Conservation (phyloP, 768 basidiomycete genomes). For the Gyrodon lividus region DNA sequence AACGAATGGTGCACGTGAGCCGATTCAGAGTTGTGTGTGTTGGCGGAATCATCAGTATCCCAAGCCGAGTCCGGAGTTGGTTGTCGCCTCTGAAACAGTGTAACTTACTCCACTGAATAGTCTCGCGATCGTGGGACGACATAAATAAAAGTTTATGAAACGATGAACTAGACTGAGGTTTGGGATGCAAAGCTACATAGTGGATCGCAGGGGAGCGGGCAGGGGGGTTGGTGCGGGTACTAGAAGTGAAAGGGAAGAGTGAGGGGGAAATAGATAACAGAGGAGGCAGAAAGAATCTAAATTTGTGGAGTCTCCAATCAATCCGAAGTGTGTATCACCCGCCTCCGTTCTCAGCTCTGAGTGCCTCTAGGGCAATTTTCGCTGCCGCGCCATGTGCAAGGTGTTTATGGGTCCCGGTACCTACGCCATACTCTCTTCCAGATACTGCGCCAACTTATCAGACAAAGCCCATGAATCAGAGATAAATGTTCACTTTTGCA, state of each 20-base stretch:
- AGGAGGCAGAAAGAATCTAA: background rate
- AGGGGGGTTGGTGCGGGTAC: background rate
- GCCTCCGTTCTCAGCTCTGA: slow-evolving; percentile 28
- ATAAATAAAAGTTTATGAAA: slow-evolving; percentile 13
- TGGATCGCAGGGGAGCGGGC: background rate
- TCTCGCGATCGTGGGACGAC: background rate
- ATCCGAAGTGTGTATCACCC: slow-evolving; percentile 7
- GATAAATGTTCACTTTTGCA: slow-evolving; percentile 52
- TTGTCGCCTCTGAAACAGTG: background rate
- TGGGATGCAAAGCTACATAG: slow-evolving; percentile 8
- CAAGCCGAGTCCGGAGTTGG: background rate
- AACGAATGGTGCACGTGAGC: slow-evolving; percentile 11
- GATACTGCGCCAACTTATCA: slow-evolving; percentile 41
- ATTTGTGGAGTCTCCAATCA: background rate
- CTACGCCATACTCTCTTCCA: slow-evolving; percentile 47
- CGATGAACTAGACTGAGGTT: background rate
- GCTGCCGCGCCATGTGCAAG: slow-evolving; percentile 46
- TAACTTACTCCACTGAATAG: background rate
- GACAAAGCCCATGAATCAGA: slow-evolving; percentile 5
- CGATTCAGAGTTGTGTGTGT: slow-evolving; percentile 5
- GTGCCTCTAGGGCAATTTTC: slow-evolving; percentile 32
- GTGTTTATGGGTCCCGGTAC: slow-evolving; percentile 51
- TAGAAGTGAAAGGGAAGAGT: background rate
- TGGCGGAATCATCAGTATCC: slow-evolving; percentile 9
- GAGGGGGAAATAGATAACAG: background rate